A percentile compares a stretch with the other conserved stretches of the same genome.
Evolutionary conservation across 2,329 filamentous ascomycete genomes (phyloP).

Genomic region (Cercospora janseana): DNA sequence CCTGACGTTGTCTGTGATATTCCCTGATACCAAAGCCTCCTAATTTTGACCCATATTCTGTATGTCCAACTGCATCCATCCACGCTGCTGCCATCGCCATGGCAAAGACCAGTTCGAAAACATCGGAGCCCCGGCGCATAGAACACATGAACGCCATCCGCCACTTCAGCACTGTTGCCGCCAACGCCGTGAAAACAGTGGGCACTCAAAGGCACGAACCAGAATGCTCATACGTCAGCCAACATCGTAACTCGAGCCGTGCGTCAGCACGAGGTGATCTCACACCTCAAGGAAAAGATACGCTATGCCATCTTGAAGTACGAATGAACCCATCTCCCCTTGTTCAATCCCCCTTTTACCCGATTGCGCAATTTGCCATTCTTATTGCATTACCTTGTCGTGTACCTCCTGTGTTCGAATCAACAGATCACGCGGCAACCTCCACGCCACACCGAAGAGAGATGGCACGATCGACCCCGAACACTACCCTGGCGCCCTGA

Average conservation of each 20-base stretch:
- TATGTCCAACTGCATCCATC: no score
- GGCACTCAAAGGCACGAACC: not conserved
- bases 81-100: not conserved
- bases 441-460: not conserved
- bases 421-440: not conserved
- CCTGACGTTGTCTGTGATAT: no score
- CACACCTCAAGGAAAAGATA: not conserved
- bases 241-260: not conserved
- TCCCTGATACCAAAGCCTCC: no score
- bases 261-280: not conserved
- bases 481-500: not conserved
- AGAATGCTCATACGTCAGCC: not conserved
- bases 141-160: not conserved
- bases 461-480: not conserved
- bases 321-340: not conserved
- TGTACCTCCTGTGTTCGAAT: not conserved
- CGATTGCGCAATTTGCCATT: no score
- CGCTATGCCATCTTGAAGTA: not conserved
- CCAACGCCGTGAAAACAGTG: not conserved
- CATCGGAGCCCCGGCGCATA: not conserved
- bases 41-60: no score
- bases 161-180: not conserved
- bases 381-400: no score
- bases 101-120: not conserved
- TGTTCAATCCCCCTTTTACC: not conserved